Conservation (phyloP, 116 monocot species). For the Zostera marina region DNA sequence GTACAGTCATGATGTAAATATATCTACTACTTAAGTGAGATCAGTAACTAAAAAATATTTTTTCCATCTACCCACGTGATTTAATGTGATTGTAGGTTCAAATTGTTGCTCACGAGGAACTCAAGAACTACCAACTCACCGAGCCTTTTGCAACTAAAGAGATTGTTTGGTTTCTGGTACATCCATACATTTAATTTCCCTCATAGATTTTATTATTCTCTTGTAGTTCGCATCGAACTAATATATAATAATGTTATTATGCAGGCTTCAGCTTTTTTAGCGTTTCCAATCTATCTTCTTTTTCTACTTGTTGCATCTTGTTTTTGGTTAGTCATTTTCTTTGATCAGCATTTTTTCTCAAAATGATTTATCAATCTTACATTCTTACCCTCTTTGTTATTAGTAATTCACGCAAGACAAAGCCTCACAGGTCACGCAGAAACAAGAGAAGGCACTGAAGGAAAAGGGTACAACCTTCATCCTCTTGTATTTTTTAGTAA, state of each 20-base stretch:
- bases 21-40: too few relatives aligned
- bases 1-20: too few relatives aligned
- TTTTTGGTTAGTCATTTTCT: conserved; percentile 31
- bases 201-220: background rate
- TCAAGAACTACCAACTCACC: conserved; percentile 32
- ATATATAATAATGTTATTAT: conserved; percentile 1
- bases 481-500: too few relatives aligned
- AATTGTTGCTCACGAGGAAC: conserved; percentile 15
- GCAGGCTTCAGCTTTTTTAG: conserved; percentile 56
- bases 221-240: background rate
- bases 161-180: conserved; percentile 50
- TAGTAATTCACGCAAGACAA: background rate
- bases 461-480: too few relatives aligned
- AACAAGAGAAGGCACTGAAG: background rate
- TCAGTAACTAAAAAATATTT: too few relatives aligned
- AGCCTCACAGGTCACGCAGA: background rate
- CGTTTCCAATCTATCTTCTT: conserved; percentile 33
- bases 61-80: background rate
- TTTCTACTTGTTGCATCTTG: conserved; percentile 20
- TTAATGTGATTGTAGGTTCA: conserved; percentile 16
- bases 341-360: background rate
- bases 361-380: background rate
- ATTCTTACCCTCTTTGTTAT: background rate
- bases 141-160: conserved; percentile 43
- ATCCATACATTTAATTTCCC: conserved; percentile 6